Percentiles rank a stretch among this genome's conserved stretches.
phyloP scores from a whole-genome alignment of 2,329 filamentous ascomycete genomes.

The Aspergillus calidoustus region DNA sequence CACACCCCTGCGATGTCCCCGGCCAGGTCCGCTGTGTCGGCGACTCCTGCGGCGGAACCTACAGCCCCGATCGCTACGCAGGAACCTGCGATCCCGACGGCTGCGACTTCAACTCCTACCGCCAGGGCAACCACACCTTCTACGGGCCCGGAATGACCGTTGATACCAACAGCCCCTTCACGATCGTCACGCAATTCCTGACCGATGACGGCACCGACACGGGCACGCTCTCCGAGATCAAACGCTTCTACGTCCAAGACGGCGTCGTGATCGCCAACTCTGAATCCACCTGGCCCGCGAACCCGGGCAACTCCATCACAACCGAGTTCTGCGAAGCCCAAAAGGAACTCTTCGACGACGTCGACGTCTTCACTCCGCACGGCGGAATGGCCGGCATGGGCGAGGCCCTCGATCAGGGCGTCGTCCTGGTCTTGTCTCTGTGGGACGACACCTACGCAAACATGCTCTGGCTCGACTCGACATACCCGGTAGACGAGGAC shows the following conservation, averaged over 20 bases:
- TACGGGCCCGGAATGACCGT: slow-evolving; percentile 64
- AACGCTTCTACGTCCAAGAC: slow-evolving; percentile 68
- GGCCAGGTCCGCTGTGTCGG: slow-evolving; percentile 58
- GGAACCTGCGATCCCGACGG: slow-evolving; percentile 71
- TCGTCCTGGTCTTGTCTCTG: slow-evolving; percentile 65
- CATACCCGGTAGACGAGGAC: slow-evolving; percentile 58
- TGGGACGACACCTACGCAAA: slow-evolving; percentile 70
- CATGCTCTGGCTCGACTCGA: slow-evolving; percentile 77
- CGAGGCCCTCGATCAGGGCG: slow-evolving; percentile 58
- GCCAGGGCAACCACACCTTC: slow-evolving; percentile 66
- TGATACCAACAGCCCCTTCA: slow-evolving; percentile 62
- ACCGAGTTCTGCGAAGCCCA: slow-evolving; percentile 61
- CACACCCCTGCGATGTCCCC: slow-evolving; percentile 63
- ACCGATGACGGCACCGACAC: slow-evolving; percentile 54
- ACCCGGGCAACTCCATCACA: slow-evolving; percentile 60
- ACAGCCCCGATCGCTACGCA: slow-evolving; percentile 59
- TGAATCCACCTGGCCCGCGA: slow-evolving; percentile 49
- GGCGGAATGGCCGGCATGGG: slow-evolving; percentile 64
- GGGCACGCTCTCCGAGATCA: slow-evolving; percentile 64
- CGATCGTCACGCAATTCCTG: slow-evolving; percentile 71
- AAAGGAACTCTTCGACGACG: slow-evolving; percentile 61
- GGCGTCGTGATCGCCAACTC: slow-evolving; percentile 64
- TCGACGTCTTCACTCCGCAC: slow-evolving; percentile 56
- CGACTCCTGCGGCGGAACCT: slow-evolving; percentile 58
- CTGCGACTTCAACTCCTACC: slow-evolving; percentile 73